A percentile compares a stretch with the other conserved stretches of the same genome.
Conservation (phyloP, 116 monocot species). For the Posidonia oceanica region DNA sequence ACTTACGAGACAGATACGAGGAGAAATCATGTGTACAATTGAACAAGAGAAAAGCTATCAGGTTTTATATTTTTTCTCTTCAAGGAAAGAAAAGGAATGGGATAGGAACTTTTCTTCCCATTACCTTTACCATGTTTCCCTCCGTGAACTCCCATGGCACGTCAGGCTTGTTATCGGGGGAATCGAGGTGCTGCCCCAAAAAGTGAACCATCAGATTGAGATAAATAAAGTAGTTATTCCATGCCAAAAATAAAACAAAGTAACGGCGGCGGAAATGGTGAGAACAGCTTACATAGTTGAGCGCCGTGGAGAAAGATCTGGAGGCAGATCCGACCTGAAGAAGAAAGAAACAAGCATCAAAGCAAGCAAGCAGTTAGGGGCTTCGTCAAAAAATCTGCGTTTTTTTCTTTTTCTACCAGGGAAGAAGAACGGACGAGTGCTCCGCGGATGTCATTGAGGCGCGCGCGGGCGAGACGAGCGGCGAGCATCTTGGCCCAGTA, state of each 20-base stretch:
- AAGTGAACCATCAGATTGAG: neutral
- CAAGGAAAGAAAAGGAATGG: no score
- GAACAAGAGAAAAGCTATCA: no score
- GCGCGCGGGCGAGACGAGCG: conserved; percentile 14
- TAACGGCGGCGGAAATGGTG: neutral
- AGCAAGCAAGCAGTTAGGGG: neutral
- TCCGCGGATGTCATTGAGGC: conserved; percentile 10
- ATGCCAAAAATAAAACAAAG: no score
- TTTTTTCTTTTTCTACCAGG: neutral
- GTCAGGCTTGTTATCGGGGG: conserved; percentile 70
- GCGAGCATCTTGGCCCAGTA: conserved; percentile 10
- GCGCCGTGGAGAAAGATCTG: conserved; percentile 76
- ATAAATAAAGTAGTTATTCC: no score
- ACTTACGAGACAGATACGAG: no score
- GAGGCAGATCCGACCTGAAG: conserved; percentile 31
- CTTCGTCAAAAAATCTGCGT: neutral
- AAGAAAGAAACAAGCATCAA: neutral
- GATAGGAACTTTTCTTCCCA: no score
- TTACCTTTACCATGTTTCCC: conserved; percentile 65
- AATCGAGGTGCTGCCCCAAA: conserved; percentile 60
- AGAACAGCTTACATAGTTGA: conserved; percentile 67
- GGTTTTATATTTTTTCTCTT: no score
- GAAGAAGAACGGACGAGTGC: neutral
- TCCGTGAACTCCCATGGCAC: conserved; percentile 70
- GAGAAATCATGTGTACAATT: no score